Evolutionary conservation across 768 basidiomycete species (phyloP).

Genomic region (Austroboletus festivus): DNA sequence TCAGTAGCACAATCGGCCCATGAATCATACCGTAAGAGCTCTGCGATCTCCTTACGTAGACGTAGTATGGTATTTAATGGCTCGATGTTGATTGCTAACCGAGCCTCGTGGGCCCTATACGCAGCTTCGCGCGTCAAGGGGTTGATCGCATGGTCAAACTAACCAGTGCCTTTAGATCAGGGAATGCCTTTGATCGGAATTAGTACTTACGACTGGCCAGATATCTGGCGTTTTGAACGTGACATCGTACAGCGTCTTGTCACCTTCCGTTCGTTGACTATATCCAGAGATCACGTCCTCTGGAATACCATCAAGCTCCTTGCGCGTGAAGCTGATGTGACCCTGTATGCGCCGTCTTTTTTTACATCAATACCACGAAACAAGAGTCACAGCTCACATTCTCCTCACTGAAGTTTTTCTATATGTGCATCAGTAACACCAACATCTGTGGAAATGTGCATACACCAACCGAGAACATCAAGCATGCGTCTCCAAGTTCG

Average conservation of each 20-base stretch:
- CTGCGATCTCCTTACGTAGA: slow-evolving; percentile 66
- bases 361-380: background rate
- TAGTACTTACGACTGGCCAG: slow-evolving; percentile 57
- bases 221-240: slow-evolving; percentile 83
- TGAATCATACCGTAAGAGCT: slow-evolving; percentile 64
- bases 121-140: slow-evolving; percentile 67
- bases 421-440: background rate
- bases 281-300: slow-evolving; percentile 75
- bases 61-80: slow-evolving; percentile 64
- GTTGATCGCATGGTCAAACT: slow-evolving; percentile 76
- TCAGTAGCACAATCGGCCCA: slow-evolving; percentile 86
- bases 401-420: slow-evolving; percentile 91
- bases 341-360: slow-evolving; percentile 39
- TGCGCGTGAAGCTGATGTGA: slow-evolving; percentile 57
- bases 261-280: slow-evolving; percentile 55
- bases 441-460: background rate
- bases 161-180: background rate
- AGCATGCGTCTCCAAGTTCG: slow-evolving; percentile 65
- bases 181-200: background rate
- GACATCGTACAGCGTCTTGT: slow-evolving; percentile 59
- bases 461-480: slow-evolving; percentile 69
- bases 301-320: slow-evolving; percentile 80
- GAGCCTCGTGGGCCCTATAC: slow-evolving; percentile 60
- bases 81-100: slow-evolving; percentile 64
- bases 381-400: slow-evolving; percentile 42